Evolutionary conservation across 495 filamentous ascomycete genomes (phyloP), one percentile per base, ranked within the genome.

Genomic region (Zalerion maritima): DNA sequence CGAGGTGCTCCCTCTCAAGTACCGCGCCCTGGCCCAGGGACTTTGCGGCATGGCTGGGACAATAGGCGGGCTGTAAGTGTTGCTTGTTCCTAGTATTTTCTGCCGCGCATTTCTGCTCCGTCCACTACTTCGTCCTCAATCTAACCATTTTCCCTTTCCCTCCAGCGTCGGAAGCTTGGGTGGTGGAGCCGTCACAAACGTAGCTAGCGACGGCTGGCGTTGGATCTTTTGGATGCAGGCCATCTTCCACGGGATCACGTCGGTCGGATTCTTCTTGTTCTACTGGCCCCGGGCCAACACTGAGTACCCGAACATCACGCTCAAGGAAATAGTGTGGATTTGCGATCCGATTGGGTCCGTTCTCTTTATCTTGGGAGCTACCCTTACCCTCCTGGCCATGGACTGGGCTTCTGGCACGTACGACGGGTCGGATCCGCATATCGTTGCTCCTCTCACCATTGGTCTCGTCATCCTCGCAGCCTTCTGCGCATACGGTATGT

Each of bases 151-250:
- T 31, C 4, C 6, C 24, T 21, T 14, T 3, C 10, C 10, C 7
- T 12, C 11, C 19, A 65, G 60, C 14, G 40, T 62, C 25, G 64
- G 58, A 9, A 40, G 49, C 10, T 40, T 69, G 2, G 57, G 58
- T 19, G 61, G 64, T 3, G 65, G 65, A 6, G 65, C 51, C n/a
- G 54, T 68, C 3, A 67, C 65, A 0, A 65, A 67, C 28, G 34
- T 45, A 1, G 49, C 42, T 38, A 25, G 49, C 1, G 39, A 36
- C 0, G 67, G 67, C 12, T 71, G 67, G 67, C 50, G 67, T 2
- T 54, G 58, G 29, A 69, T 69, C 29, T 71, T 69, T 47, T 71
- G 64, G 67, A 67, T 71, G 10, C 67, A 71, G 45, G 67, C 67
- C 0, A 63, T 50, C 2, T 62, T 69, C 36, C 66, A 69, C 28